Percentiles rank a stretch among this genome's conserved stretches.
Conservation (phyloP, 2,329 filamentous ascomycete species). For the Thielaviopsis euricoi region DNA sequence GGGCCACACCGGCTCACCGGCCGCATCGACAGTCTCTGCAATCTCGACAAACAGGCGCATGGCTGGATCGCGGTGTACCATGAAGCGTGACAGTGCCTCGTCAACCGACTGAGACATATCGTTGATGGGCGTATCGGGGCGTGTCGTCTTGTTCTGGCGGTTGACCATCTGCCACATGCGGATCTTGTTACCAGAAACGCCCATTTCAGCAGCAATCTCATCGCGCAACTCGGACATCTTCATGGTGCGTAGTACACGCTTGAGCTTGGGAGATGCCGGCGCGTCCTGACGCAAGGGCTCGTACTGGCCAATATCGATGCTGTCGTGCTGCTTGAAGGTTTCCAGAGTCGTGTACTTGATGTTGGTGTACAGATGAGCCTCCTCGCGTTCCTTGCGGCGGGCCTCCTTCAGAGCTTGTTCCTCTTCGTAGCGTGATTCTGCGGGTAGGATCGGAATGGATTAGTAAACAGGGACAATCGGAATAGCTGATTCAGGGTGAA, state of each 20-base stretch:
- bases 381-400: slow-evolving; percentile 73
- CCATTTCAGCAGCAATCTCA: slow-evolving; percentile 53
- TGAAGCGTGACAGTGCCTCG: slow-evolving; percentile 40
- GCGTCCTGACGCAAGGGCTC: slow-evolving; percentile 22
- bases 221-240: slow-evolving; percentile 60
- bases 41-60: slow-evolving; percentile 81
- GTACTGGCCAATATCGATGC: slow-evolving; percentile 64
- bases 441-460: slow-evolving; percentile 10
- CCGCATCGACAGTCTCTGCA: slow-evolving; percentile 45
- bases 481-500: background rate
- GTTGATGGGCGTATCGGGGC: slow-evolving; percentile 74
- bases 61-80: slow-evolving; percentile 47
- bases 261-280: slow-evolving; percentile 50
- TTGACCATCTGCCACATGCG: slow-evolving; percentile 97
- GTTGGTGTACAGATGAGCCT: slow-evolving; percentile 82
- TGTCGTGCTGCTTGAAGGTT: slow-evolving; percentile 65
- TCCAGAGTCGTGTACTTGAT: slow-evolving; percentile 68
- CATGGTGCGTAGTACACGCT: slow-evolving; percentile 59
- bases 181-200: slow-evolving; percentile 50
- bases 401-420: slow-evolving; percentile 63
- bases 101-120: slow-evolving; percentile 64
- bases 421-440: slow-evolving; percentile 61
- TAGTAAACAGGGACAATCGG: background rate
- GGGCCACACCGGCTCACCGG: slow-evolving; percentile 59
- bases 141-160: slow-evolving; percentile 88